These are phyloP conservation scores for Geosmithia putterillii DNA, from an alignment of 2,329 filamentous ascomycete genomes.

Conservation along the genomic window DNA sequence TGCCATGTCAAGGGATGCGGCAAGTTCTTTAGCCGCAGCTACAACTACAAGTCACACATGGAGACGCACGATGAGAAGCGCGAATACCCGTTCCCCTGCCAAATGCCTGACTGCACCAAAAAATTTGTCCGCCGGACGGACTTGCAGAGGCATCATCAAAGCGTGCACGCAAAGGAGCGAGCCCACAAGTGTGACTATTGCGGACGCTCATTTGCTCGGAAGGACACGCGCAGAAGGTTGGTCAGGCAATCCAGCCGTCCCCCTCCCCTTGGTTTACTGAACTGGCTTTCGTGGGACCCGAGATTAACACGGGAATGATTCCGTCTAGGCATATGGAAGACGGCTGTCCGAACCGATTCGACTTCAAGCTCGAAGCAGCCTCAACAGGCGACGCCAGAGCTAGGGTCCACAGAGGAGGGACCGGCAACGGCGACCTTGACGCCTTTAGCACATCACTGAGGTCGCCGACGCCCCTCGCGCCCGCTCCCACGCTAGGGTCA, in stretches of 20 bases:
- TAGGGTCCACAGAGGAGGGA: background rate
- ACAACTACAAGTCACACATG: constrained; percentile 80
- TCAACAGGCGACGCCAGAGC: background rate
- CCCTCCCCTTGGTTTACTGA: background rate
- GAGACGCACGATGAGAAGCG: constrained; percentile 69
- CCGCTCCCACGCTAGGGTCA: background rate
- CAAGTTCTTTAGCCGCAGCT: constrained; percentile 69
- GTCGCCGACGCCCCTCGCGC: background rate
- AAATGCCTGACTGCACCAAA: constrained; percentile 52
- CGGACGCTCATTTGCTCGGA: constrained; percentile 59
- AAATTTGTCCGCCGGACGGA: constrained; percentile 78
- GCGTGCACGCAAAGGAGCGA: constrained; percentile 62
- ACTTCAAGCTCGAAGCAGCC: constrained; percentile 32
- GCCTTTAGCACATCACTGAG: background rate
- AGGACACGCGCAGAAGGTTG: constrained; percentile 73
- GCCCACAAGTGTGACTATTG: constrained; percentile 63
- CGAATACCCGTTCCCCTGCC: constrained; percentile 59
- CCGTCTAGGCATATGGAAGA: constrained; percentile 60
- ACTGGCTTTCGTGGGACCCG: background rate
- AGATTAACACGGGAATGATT: background rate
- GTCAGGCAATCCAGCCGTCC: constrained; percentile 7
- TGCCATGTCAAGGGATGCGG: constrained; percentile 61
- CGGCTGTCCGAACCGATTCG: constrained; percentile 58
- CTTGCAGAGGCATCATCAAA: constrained; percentile 48
- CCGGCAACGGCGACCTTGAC: background rate